Base-by-base conservation (phyloP, 139 green algal genomes). In the Picochlorum costavermella region DNA sequence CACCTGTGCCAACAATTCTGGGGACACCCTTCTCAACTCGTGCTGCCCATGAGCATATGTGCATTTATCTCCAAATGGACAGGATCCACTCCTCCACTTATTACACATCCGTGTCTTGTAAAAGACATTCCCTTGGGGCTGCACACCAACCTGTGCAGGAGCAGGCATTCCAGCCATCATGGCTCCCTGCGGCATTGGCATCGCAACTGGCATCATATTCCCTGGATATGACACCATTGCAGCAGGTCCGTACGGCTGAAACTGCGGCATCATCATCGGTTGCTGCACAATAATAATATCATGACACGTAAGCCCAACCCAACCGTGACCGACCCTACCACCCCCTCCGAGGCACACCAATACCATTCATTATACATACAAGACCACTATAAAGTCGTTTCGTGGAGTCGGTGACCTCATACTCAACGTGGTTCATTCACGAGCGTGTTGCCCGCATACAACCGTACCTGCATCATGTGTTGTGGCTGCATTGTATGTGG, bases 91-190 rank as follows among this genome's bases (percentile, higher is more conserved):
- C 9, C 72, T 61, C 66, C 68, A 81, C 67, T 75, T 77, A 33
- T 78, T 67, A 63, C 75, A 82, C n/a, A 82, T 62, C 43, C 74
- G 49, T 2, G 76, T 83, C 44, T 83, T 83, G 69, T 72, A 79
- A 28, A 83, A 83, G 5, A 82, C 60, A 16, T 75, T 71, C 33
- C 33, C 33, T 40, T 40, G 33, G 6, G 33, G 33, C 33, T 40
- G 33, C 8, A 40, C 33, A 6, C 33, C 33, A 6, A 40, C 11
- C 33, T 40, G 33, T 40, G 33, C 33, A 6, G 9, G 33, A 4
- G 20, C 20, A 23, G 33, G 33, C 33, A 40, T 40, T 40, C 33
- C 33, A 40, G 5, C 33, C 33, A 40, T 40, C 33, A 40, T 40
- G 33, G 33, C 11, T 40, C 8, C 33, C 8, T 40, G 33, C 8